phyloP scores from a whole-genome alignment of 179 eudicot genomes.

The Heliamphora pulchella region DNA sequence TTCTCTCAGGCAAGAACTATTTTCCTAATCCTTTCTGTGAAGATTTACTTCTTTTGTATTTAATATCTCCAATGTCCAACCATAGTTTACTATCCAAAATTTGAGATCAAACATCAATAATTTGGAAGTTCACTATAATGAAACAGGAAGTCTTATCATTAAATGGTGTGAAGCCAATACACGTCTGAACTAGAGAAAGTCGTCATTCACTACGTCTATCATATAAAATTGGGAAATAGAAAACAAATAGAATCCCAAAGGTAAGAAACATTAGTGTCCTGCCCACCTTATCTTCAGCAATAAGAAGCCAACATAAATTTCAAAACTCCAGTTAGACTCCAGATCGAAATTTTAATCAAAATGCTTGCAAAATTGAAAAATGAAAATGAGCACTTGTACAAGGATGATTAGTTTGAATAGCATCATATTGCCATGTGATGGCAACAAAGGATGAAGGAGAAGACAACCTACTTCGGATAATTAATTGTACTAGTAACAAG shows the following conservation, averaged over 20 bases:
- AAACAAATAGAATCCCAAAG: not conserved
- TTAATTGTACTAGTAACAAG: not conserved
- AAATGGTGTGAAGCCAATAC: not conserved
- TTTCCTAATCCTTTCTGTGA: not conserved
- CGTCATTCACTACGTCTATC: not conserved
- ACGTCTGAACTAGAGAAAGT: not conserved
- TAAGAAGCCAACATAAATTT: not conserved
- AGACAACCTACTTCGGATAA: not conserved
- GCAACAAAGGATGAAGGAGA: not conserved
- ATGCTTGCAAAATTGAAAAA: not conserved
- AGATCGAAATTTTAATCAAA: not conserved
- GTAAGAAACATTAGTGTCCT: not conserved
- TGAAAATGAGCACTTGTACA: not conserved
- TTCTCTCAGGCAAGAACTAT: not conserved
- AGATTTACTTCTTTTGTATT: not conserved
- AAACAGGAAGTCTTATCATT: not conserved
- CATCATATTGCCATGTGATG: conserved; percentile 6
- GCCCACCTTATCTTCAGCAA: not conserved
- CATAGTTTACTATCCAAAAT: not conserved
- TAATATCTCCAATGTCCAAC: not conserved
- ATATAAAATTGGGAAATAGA: not conserved
- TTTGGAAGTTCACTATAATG: not conserved
- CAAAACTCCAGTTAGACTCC: not conserved
- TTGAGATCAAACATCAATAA: not conserved
- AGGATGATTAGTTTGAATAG: not conserved